Conservation (phyloP, 306 rosid genomes). For the Astragalus membranaceus region DNA sequence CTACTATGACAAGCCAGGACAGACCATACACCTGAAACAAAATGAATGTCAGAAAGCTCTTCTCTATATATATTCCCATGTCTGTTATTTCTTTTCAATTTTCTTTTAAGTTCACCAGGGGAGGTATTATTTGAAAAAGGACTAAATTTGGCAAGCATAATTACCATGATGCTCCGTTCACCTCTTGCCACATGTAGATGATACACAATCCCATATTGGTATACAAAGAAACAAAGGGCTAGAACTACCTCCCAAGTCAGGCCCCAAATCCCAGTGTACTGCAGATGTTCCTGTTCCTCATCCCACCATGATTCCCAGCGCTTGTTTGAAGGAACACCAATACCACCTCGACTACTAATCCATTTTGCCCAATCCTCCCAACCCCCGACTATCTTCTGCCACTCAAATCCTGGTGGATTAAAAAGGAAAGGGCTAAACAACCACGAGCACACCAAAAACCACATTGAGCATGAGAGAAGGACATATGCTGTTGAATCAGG, state of each 20-base stretch:
- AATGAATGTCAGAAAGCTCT: too few species aligned
- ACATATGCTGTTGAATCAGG: too few species aligned
- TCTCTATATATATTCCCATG: too few species aligned
- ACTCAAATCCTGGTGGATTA: too few species aligned
- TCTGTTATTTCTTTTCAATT: too few species aligned
- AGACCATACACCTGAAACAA: conserved; percentile 86
- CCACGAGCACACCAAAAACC: too few species aligned
- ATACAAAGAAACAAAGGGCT: conserved; percentile 73
- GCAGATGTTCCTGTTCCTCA: conserved; percentile 93
- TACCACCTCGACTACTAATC: conserved; percentile 80
- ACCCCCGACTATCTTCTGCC: too few species aligned
- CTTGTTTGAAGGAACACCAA: conserved; percentile 87
- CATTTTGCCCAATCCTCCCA: too few species aligned
- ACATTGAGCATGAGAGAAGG: too few species aligned
- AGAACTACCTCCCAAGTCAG: conserved; percentile 77
- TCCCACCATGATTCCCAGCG: conserved; percentile 99
- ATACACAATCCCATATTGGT: conserved; percentile 89
- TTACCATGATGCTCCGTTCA: conserved; percentile 64
- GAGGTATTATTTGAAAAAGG: not conserved
- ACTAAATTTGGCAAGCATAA: conserved; percentile 5
- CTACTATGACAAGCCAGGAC: conserved; percentile 88
- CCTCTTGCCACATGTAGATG: conserved; percentile 61
- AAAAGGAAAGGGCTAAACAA: too few species aligned
- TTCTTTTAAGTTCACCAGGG: too few species aligned
- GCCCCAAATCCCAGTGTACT: conserved; percentile 62